Evolutionary conservation across 202 grass and related monocot species (phyloP), one percentile per base, ranked within the genome.

Genomic region (Elaeis oleifera): DNA sequence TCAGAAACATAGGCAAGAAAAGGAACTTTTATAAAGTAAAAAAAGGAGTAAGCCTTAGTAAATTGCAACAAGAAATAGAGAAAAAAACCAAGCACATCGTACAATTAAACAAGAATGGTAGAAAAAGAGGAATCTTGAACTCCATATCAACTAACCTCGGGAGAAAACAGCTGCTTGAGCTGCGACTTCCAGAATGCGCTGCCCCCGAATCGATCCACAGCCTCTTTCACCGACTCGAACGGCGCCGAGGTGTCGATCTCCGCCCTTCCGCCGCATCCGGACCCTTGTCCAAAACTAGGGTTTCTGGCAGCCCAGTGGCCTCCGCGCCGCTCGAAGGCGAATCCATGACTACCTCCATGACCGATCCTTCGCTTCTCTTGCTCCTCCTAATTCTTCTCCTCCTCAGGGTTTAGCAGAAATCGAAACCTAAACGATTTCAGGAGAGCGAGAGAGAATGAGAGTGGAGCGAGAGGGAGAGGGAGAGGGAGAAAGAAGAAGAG

Each of bases 241-340:
- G 91, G 91, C 29, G 73, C 84, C 17, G 87, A 96, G n/a, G 84
- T 96, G 81, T 96, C 91, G 66, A 96, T 80, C 87, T 83, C 91
- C 25, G 72, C 87, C 76, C 75, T 85, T 58, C 44, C 15, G 17
- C 56, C 31, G 25, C 49, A 6, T 9, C 36, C 36, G 36, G 18
- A 23, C 6, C 18, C 17, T 61, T 17, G 9, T 72, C 57, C 26
- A 44, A 13, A 44, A 11, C 36, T 44, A 44, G 36, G 36, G 36
- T 44, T 44, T 13, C 36, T 44, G 36, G 36, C 36, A 11, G 36
- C 36, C 36, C 36, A 11, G 36, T 2, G 11, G 17, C 53, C 68
- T 23, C 61, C 52, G 39, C 49, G 28, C 17, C 4, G 39, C 4
- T 48, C 62, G 17, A 64, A 18, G 23, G 7, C 1, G 59, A 19